phyloP scores from a whole-genome alignment of 2,329 filamentous ascomycete genomes.

The Aspergillus phoenicis region DNA sequence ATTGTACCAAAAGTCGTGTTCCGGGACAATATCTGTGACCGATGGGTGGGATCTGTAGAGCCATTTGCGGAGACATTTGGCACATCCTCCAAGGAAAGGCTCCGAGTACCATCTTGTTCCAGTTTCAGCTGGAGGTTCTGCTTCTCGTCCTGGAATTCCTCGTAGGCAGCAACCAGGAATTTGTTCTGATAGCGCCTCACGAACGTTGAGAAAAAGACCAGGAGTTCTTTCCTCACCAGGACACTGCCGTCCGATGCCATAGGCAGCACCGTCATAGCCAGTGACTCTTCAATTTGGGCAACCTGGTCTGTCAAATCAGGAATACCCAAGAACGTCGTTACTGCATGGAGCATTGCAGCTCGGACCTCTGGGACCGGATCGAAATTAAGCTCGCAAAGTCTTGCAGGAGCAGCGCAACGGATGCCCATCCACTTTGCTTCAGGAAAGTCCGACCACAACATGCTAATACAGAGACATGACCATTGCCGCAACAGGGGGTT shows the following conservation, averaged over 20 bases:
- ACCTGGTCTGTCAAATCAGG: constrained; percentile 90
- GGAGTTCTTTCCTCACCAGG: constrained; percentile 87
- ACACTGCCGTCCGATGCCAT: constrained; percentile 94
- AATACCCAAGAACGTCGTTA: constrained; percentile 92
- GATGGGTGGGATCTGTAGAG: constrained; percentile 26
- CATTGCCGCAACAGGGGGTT: constrained; percentile 91
- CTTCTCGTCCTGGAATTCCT: constrained; percentile 83
- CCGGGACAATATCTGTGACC: constrained; percentile 58
- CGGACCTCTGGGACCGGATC: constrained; percentile 91
- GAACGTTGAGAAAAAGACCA: constrained; percentile 92
- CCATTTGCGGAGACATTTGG: constrained; percentile 27
- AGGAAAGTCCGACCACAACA: constrained; percentile 86
- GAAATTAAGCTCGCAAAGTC: constrained; percentile 76
- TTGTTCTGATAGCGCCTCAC: constrained; percentile 88
- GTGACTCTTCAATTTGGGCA: constrained; percentile 83
- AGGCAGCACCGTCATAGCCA: constrained; percentile 84
- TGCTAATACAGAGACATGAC: constrained; percentile 93
- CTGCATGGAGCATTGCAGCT: constrained; percentile 87
- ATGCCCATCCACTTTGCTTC: constrained; percentile 98
- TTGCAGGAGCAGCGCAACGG: constrained; percentile 77
- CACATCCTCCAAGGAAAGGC: constrained; percentile 21
- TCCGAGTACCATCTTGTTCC: constrained; percentile 36
- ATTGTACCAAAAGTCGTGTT: constrained; percentile 91
- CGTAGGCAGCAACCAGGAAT: constrained; percentile 87
- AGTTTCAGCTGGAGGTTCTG: constrained; percentile 63